Base-by-base conservation (phyloP, 164 flowering plant genomes). In the Stephania cephalantha region DNA sequence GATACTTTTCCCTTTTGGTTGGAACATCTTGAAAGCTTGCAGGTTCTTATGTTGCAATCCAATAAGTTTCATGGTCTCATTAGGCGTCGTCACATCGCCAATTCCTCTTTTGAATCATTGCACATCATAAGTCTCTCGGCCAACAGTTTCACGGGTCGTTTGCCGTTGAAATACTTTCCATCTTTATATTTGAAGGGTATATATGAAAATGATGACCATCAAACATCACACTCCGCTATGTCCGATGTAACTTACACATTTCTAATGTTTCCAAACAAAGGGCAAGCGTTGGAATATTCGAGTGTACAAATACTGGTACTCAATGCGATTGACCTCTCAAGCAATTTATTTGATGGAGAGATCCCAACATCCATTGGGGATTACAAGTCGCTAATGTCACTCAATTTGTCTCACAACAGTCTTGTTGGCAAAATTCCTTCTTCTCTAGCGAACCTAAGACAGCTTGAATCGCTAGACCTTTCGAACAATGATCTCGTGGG, bases 11-110 rank as follows among this genome's bases (percentile, higher is more conserved):
- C 95, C 6, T 88, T 78, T 69, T 68, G 68, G 73, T 76, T 93
- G 79, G 86, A 76, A 29, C 78, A 45, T 22, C 50, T 80, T 46
- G 8, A 83, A 44, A 68, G 55, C 2, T 71, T 93, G 78, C 85
- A 85, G 0, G 92, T 91, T 25, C 87, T 93, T 55, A 85, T 88
- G 68, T 45, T 93, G 75, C 82, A 90, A 1, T 68, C 78, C 25
- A 93, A 93, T 76, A 74, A 7, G 1, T 89, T 93, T 35, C 31
- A 71, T 22, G 91, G 95, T 15, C 1, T 67, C 15, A 74, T 88
- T 55, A 20, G 15, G 6, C 77, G 81, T 69, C 58, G 9, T 5
- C 13, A 3, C 46, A 25, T 0, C 0, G 9, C 1, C 2, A 17
- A 30, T 7, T 25, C 5, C 15, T 48, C 29, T 25, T 74, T 74